These are phyloP conservation scores for Termitomyces sp. DNA, from an alignment of 768 basidiomycete species.

Conservation along the genomic window DNA sequence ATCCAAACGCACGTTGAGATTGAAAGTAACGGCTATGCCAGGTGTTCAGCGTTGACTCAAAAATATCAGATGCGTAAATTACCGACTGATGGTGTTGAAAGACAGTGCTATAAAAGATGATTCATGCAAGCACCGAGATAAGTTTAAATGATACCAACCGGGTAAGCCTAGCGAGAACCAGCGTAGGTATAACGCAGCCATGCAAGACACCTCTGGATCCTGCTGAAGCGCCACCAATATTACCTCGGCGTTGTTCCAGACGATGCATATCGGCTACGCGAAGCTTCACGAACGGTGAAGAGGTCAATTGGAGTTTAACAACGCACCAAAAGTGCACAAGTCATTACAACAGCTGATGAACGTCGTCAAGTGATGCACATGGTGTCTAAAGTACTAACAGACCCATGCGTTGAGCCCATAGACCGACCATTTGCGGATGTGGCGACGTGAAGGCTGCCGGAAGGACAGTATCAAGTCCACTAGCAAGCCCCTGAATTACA, in stretches of 20 bases:
- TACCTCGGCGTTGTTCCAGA: not conserved
- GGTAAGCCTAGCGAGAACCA: constrained; percentile 1
- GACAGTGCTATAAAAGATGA: not conserved
- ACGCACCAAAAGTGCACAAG: not conserved
- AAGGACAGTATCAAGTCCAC: constrained; percentile 66
- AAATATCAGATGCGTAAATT: not conserved
- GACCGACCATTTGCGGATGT: constrained; percentile 24
- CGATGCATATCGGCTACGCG: not conserved
- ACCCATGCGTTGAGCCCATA: constrained; percentile 68
- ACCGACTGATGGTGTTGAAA: constrained; percentile 1
- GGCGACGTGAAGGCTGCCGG: constrained; percentile 74
- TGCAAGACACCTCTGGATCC: constrained; percentile 4
- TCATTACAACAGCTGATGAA: constrained; percentile 1
- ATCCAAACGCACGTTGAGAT: constrained; percentile 1
- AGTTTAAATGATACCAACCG: not conserved
- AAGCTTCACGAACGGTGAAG: not conserved
- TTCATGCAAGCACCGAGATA: not conserved
- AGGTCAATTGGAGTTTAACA: not conserved
- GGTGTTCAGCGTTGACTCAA: not conserved
- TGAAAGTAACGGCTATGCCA: constrained; percentile 5
- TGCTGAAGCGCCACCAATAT: constrained; percentile 2
- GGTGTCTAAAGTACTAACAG: not conserved
- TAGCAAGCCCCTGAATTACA: constrained; percentile 53
- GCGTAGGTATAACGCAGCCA: constrained; percentile 1
- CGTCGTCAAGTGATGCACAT: not conserved